These are phyloP conservation scores for Trichoderma virens DNA, from an alignment of 495 filamentous ascomycete species.

Conservation along the genomic window DNA sequence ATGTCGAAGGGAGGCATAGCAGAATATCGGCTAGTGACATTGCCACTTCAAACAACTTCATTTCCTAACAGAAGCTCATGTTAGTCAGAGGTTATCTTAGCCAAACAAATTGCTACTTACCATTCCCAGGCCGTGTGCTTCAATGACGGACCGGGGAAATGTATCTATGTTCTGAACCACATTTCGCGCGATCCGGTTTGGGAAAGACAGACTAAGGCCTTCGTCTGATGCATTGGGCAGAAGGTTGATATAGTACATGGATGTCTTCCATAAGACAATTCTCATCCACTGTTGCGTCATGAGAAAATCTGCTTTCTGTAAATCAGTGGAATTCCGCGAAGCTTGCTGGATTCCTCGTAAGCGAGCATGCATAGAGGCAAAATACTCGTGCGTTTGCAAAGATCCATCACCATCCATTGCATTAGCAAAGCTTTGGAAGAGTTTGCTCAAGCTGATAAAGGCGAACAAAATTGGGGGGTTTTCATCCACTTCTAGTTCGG, in stretches of 20 bases:
- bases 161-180: not conserved
- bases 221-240: not conserved
- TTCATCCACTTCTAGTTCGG: not conserved
- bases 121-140: not conserved
- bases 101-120: not conserved
- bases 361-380: not conserved
- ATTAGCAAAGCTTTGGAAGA: not conserved
- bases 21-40: not conserved
- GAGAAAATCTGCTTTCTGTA: conserved; percentile 4
- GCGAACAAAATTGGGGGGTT: not conserved
- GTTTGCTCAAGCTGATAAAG: conserved; percentile 2
- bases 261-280: not conserved
- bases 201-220: not conserved
- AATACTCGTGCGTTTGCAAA: not conserved
- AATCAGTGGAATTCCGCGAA: not conserved
- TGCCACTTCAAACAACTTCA: conserved; percentile 1
- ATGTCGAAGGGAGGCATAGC: not conserved
- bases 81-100: not conserved
- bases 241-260: not conserved
- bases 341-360: not conserved
- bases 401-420: not conserved
- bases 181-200: not conserved
- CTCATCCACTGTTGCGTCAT: not conserved
- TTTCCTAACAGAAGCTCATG: not conserved
- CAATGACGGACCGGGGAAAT: not conserved